Base-by-base conservation (phyloP, 139 green algal species). In the Chlamydomonas incerta region DNA sequence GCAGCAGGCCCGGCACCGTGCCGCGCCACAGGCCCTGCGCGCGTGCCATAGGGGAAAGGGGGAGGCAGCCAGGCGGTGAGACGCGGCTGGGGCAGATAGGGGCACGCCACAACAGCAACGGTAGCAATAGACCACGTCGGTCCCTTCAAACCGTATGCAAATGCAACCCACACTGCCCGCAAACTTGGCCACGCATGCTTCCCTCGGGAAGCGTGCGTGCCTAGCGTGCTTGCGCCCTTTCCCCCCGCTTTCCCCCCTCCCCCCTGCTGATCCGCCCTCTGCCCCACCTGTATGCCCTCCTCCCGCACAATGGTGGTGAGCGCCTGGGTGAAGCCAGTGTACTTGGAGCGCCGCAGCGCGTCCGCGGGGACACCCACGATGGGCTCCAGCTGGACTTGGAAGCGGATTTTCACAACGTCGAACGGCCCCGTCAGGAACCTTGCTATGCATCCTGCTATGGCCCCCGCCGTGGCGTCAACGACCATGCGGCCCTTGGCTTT, bases 351-450 rank as follows among this genome's bases (percentile, higher is more conserved):
- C 2, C 46, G 29, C 17, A 24, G 26, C 55, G 58, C 26, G 6
- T 72, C 3, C 11, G n/a, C 15, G 0, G 31, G 28, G 1, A 58
- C 33, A 0, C 52, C 72, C 58, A 31, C 17, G 29, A 93, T 88
- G 13, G 93, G 91, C 82, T 97, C 94, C 20, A 98, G 79, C 79
- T 98, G 96, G 11, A 99, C 95, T 80, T 99, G 96, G 67, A 98
- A 97, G 11, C 97, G 83, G 52, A 99, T 99, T 76, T 99, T 99
- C 14, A 99, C 88, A 0, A 99, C 96, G 86, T 99, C 97, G 5
- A 99, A 89, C 0, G 97, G 97, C 0, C 93, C 95, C 0, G 99
- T 94, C 0, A 95, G 84, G 66, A 99, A 93, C 20, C 97, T 89
- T 0, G 97, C 91, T 0, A 96, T 87, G 24, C 88, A 94, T 1